phyloP scores from a whole-genome alignment of 768 basidiomycete species.

The Clathrus columnatus region DNA sequence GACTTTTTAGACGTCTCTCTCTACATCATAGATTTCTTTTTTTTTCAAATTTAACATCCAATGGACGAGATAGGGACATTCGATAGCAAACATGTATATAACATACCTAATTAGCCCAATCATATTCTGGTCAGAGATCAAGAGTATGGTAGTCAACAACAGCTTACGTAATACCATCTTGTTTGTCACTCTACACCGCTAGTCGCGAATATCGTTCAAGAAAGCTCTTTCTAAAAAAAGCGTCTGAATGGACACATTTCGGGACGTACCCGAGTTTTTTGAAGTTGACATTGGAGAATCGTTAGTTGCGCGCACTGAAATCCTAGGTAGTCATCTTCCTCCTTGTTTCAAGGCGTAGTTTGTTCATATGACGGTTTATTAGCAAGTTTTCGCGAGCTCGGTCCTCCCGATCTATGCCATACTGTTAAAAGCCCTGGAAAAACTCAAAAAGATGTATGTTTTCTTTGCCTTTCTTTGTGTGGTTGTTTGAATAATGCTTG shows the following conservation, averaged over 20 bases:
- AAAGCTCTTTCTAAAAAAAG: neutral
- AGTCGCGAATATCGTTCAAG: no score
- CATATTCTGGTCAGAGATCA: neutral
- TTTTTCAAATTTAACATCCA: neutral
- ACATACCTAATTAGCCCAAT: neutral
- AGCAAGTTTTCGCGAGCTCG: constrained; percentile 96
- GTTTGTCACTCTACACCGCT: neutral
- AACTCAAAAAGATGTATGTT: constrained; percentile 79
- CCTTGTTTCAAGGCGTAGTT: neutral
- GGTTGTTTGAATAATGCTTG: constrained; percentile 1
- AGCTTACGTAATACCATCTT: neutral
- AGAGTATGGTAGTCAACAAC: neutral
- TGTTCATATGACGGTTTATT: constrained; percentile 12
- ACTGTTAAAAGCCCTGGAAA: constrained; percentile 86
- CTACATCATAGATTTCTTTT: no score
- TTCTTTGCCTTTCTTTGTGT: neutral
- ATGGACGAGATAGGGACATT: neutral
- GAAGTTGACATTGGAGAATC: constrained; percentile 94
- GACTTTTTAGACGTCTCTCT: no score
- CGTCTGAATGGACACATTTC: constrained; percentile 22
- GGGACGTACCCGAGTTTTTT: constrained; percentile 91
- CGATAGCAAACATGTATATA: no score
- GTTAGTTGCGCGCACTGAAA: constrained; percentile 83
- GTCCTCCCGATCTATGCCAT: constrained; percentile 94
- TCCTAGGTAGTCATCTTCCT: constrained; percentile 55